These are phyloP conservation scores for Maudiozyma barnettii DNA, from an alignment of 805 yeast genomes.

Conservation along the genomic window DNA sequence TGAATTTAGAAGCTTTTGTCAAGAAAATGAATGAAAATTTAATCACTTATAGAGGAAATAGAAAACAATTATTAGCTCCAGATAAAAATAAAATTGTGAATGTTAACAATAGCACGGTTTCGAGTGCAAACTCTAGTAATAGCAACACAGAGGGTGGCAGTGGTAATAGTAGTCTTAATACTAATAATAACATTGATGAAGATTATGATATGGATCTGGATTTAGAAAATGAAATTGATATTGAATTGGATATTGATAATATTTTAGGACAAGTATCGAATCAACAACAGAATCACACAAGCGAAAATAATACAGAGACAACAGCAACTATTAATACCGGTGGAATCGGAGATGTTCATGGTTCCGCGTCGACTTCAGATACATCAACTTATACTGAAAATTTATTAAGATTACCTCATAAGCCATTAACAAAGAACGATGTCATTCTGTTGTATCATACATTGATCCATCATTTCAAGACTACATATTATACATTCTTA, in stretches of 20 bases:
- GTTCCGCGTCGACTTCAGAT: neutral
- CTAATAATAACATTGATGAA: neutral
- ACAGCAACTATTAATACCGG: neutral
- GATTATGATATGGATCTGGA: conserved; percentile 1
- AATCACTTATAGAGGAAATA: conserved; percentile 16
- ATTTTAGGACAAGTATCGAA: neutral
- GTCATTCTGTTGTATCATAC: conserved; percentile 30
- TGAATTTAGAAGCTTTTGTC: conserved; percentile 27
- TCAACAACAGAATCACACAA: neutral
- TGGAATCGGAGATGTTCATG: neutral
- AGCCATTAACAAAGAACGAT: conserved; percentile 26
- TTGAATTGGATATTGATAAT: conserved; percentile 1
- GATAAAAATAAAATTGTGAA: neutral
- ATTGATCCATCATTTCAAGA: conserved; percentile 30
- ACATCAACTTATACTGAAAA: conserved; percentile 2
- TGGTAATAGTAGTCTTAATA: neutral
- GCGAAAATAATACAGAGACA: neutral
- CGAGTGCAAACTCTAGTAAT: neutral
- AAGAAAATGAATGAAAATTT: conserved; percentile 20
- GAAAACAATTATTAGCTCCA: conserved; percentile 13
- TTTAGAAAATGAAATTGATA: conserved; percentile 4
- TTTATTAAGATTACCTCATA: conserved; percentile 20
- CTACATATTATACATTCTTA: conserved; percentile 30
- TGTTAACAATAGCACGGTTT: neutral
- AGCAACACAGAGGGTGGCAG: too few relatives aligned